phyloP scores from a whole-genome alignment of 768 basidiomycete species.

The Strobilomyces dryophilus region DNA sequence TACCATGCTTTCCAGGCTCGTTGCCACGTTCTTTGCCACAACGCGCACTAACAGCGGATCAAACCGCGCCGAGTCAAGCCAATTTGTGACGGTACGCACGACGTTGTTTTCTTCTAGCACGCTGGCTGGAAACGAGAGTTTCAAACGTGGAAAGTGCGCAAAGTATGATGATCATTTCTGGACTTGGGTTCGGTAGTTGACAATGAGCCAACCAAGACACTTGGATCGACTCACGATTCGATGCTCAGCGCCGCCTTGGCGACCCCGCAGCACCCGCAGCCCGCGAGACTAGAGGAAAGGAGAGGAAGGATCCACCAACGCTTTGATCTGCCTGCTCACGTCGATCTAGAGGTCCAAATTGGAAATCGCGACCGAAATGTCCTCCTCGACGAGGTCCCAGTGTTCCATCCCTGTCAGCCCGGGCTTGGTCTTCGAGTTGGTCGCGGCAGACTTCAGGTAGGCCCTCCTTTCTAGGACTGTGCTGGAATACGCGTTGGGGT shows the following conservation, averaged over 20 bases:
- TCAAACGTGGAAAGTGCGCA: constrained; percentile 84
- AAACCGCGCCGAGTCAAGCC: constrained; percentile 48
- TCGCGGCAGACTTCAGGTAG: constrained; percentile 41
- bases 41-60: constrained; percentile 83
- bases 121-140: constrained; percentile 63
- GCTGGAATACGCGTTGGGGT: constrained; percentile 88
- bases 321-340: constrained; percentile 84
- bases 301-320: constrained; percentile 50
- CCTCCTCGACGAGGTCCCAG: constrained; percentile 72
- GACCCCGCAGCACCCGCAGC: constrained; percentile 47
- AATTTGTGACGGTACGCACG: constrained; percentile 78
- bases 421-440: constrained; percentile 7
- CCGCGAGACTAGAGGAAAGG: too few species aligned
- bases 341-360: constrained; percentile 87
- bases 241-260: constrained; percentile 94
- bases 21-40: constrained; percentile 70
- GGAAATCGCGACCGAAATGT: constrained; percentile 84
- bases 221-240: constrained; percentile 59
- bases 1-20: constrained; percentile 65
- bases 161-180: constrained; percentile 87
- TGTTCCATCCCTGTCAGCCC: constrained; percentile 15
- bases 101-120: constrained; percentile 73
- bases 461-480: constrained; percentile 80
- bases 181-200: constrained; percentile 41
- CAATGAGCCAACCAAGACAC: background rate